Evolutionary conservation across 2,329 filamentous ascomycete genomes (phyloP).

Genomic region (Pyrenochaeta sp.): DNA sequence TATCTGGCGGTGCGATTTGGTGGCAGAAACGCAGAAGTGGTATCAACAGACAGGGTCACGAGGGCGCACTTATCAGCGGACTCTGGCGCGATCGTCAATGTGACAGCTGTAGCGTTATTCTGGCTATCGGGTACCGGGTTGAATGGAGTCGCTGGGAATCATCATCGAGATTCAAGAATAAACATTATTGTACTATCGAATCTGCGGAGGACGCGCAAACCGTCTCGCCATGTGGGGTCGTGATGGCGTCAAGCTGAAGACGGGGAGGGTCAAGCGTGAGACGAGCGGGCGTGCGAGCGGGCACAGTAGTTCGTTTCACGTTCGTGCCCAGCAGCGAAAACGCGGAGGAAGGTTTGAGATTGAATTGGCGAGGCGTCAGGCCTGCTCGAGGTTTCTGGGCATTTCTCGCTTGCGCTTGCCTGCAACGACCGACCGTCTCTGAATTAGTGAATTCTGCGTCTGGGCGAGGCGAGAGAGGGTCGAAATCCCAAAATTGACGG

Average conservation of each 20-base stretch:
- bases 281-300: conserved; percentile 12
- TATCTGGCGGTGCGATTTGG: no score
- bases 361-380: conserved; percentile 1
- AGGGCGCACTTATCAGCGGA: no score
- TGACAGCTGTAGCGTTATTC: no score
- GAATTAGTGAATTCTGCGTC: neutral
- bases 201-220: neutral
- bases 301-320: conserved; percentile 21
- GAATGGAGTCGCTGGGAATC: no score
- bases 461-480: no score
- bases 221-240: conserved; percentile 4
- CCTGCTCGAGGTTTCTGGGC: neutral
- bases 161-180: no score
- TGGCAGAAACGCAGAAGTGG: no score
- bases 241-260: conserved; percentile 4
- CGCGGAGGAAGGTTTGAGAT: conserved; percentile 12
- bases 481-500: no score
- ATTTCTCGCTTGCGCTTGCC: conserved; percentile 16
- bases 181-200: neutral
- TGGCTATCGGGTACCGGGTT: no score
- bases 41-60: no score
- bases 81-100: no score
- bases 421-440: no score
- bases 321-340: conserved; percentile 3
- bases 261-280: conserved; percentile 11